These are phyloP conservation scores for Arthrobotrys megalospora DNA, from an alignment of 2,329 filamentous ascomycete genomes.

Conservation along the genomic window DNA sequence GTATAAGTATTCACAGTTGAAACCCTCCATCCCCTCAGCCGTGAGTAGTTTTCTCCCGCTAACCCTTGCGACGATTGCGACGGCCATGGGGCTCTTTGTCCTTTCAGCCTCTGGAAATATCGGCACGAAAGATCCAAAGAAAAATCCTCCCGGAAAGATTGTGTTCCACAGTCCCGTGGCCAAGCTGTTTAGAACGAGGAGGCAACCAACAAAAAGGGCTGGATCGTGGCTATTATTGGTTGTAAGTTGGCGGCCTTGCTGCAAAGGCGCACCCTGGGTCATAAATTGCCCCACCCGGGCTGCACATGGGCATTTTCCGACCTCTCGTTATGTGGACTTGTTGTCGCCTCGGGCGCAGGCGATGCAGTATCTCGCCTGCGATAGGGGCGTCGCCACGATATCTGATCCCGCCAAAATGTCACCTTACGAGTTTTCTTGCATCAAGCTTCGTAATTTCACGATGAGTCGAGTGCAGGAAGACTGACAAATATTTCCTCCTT, in stretches of 20 bases:
- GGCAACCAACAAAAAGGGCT: conserved; percentile 27
- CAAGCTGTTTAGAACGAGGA: not conserved
- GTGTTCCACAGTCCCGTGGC: conserved; percentile 5
- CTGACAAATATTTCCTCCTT: conserved; percentile 8
- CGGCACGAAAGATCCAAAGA: conserved; percentile 21
- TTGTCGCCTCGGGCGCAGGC: not conserved
- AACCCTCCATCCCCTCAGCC: conserved; percentile 5
- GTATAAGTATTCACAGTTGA: conserved; percentile 24
- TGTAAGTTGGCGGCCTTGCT: conserved; percentile 14
- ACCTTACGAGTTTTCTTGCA: not conserved
- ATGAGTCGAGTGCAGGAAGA: not conserved
- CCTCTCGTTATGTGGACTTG: not conserved
- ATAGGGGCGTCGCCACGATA: not conserved
- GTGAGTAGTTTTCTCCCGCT: conserved; percentile 13
- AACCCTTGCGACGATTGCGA: conserved; percentile 5
- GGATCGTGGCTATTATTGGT: conserved; percentile 31
- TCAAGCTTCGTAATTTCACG: too few species aligned
- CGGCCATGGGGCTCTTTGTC: conserved; percentile 30
- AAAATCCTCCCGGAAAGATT: conserved; percentile 8
- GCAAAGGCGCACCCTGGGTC: conserved; percentile 9
- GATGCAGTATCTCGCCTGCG: not conserved
- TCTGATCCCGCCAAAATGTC: not conserved
- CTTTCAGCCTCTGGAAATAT: conserved; percentile 47
- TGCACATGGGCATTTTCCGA: conserved; percentile 17
- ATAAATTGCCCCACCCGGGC: conserved; percentile 12